Conservation (phyloP, 805 yeast species). For the Lipomyces starkeyi region DNA sequence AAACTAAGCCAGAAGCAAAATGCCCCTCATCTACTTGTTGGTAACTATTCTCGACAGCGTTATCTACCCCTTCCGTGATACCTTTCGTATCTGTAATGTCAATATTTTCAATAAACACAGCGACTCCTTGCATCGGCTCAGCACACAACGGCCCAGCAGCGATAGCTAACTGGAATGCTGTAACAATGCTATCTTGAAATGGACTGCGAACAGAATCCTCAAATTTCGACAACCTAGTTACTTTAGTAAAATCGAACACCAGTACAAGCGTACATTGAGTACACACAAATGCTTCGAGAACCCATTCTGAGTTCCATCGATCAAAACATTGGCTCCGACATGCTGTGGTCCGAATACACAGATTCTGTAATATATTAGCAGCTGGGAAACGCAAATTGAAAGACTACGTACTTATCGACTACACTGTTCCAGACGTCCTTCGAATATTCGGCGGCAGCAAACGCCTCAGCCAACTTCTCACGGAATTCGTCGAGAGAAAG, state of each 20-base stretch:
- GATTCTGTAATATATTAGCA: slow-evolving; percentile 48
- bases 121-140: slow-evolving; percentile 86
- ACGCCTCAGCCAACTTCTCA: slow-evolving; percentile 45
- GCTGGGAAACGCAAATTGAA: background rate
- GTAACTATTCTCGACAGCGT: slow-evolving; percentile 36
- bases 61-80: slow-evolving; percentile 8
- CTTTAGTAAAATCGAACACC: background rate
- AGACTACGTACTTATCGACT: slow-evolving; percentile 20
- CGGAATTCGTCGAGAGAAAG: slow-evolving; percentile 46
- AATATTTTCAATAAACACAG: slow-evolving; percentile 57
- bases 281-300: slow-evolving; percentile 18
- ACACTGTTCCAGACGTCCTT: slow-evolving; percentile 42
- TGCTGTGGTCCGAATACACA: slow-evolving; percentile 79
- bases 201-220: slow-evolving; percentile 17
- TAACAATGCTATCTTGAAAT: slow-evolving; percentile 61
- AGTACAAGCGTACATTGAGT: slow-evolving; percentile 42
- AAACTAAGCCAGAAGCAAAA: slow-evolving; percentile 43
- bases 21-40: slow-evolving; percentile 6
- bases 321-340: slow-evolving; percentile 73
- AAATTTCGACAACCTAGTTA: slow-evolving; percentile 18
- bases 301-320: slow-evolving; percentile 54
- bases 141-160: slow-evolving; percentile 86
- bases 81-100: slow-evolving; percentile 39
- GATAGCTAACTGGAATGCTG: slow-evolving; percentile 85
- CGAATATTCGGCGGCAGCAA: slow-evolving; percentile 43